These are phyloP conservation scores for Bromus sterilis DNA, from an alignment of 176 grass and related monocot genomes.

Conservation along the genomic window DNA sequence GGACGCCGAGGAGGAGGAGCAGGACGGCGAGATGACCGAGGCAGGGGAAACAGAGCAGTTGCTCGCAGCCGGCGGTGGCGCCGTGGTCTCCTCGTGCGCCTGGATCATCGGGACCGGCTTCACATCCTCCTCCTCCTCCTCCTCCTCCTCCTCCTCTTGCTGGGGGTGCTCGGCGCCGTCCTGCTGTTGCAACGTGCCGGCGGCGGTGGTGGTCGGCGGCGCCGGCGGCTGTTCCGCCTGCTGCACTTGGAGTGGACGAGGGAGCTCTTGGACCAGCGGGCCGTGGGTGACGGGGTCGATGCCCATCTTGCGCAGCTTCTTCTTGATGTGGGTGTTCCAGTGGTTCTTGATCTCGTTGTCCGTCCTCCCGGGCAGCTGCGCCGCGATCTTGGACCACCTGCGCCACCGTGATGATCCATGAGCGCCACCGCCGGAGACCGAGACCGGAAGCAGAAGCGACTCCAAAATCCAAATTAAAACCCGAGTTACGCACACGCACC, in stretches of 20 bases:
- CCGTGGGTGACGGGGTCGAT: conserved; percentile 73
- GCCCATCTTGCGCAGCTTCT: conserved; percentile 85
- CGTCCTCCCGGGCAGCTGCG: conserved; percentile 68
- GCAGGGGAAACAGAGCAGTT: conserved; percentile 29
- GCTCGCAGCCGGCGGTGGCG: neutral
- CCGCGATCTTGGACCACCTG: conserved; percentile 93
- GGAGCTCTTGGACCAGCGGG: neutral
- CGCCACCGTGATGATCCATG: neutral
- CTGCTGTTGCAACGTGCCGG: neutral
- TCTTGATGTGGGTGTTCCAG: conserved; percentile 98
- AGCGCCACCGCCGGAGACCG: neutral
- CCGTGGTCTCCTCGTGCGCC: neutral
- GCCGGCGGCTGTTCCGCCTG: neutral
- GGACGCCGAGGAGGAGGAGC: conserved; percentile 6
- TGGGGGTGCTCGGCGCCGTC: neutral
- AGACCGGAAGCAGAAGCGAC: too few species aligned
- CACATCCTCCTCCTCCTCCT: neutral
- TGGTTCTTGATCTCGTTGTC: conserved; percentile 99
- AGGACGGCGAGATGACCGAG: conserved; percentile 40
- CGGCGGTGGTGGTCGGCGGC: neutral
- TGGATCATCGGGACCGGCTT: neutral
- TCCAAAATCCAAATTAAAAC: neutral
- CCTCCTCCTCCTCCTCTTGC: neutral
- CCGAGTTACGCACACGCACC: conserved; percentile 13
- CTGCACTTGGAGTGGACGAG: neutral